Percentiles rank a stretch among this genome's conserved stretches.
These are phyloP conservation scores for Ustilago loliicola DNA, from an alignment of 1,284 basidiomycete species.

Conservation along the genomic window DNA sequence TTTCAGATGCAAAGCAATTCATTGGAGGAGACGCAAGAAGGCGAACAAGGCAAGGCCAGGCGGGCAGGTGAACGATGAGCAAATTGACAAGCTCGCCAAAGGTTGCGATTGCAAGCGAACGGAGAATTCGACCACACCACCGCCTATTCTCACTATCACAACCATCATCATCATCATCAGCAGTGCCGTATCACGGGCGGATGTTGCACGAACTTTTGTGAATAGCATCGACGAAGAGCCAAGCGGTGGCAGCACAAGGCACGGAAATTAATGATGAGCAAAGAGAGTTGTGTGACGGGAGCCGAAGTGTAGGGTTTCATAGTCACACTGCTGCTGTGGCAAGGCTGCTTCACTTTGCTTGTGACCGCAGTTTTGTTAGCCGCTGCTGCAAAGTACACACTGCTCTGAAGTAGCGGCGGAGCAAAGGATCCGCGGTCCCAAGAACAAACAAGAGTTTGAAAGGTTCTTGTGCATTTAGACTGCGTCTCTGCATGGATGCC, in stretches of 20 bases:
- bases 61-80: not conserved
- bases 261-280: constrained; percentile 2
- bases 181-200: no score
- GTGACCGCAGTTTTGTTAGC: no score
- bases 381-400: not conserved
- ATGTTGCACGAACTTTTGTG: no score
- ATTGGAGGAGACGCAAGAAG: not conserved
- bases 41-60: not conserved
- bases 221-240: no score
- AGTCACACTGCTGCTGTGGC: not conserved
- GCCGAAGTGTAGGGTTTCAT: not conserved
- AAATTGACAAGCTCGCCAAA: constrained; percentile 8
- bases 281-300: not conserved
- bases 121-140: not conserved
- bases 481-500: not conserved
- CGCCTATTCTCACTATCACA: not conserved
- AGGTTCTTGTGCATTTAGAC: not conserved
- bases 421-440: constrained; percentile 5
- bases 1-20: constrained; percentile 13
- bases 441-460: constrained; percentile 3
- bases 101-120: constrained; percentile 1
- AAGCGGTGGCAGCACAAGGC: no score
- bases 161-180: no score
- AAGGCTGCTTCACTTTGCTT: not conserved
- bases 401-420: not conserved